Evolutionary conservation across 805 yeast genomes (phyloP).

Genomic region (Candida alai): DNA sequence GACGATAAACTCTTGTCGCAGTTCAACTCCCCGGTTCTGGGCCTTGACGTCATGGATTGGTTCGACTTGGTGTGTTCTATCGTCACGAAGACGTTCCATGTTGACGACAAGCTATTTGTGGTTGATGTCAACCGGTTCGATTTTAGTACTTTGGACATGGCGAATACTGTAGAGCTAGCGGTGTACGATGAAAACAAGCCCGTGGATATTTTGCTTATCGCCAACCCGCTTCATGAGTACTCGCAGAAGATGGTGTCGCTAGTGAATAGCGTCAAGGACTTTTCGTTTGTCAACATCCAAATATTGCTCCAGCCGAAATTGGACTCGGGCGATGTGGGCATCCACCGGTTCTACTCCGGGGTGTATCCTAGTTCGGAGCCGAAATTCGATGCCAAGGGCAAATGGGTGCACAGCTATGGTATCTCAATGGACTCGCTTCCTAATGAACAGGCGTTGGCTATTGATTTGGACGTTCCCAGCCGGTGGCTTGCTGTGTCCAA

Average conservation of each 20-base stretch:
- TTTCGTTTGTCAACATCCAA: conserved; percentile 50
- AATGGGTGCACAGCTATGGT: conserved; percentile 14
- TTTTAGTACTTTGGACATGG: conserved; percentile 28
- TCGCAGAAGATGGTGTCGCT: conserved; percentile 62
- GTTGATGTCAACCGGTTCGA: conserved; percentile 46
- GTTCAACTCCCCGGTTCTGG: conserved; percentile 9
- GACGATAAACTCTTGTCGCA: conserved; percentile 15
- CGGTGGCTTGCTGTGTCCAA: conserved; percentile 65
- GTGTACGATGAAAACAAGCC: conserved; percentile 21
- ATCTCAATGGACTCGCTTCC: conserved; percentile 48
- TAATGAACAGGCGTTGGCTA: conserved; percentile 40
- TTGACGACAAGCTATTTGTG: conserved; percentile 38
- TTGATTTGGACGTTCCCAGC: conserved; percentile 57
- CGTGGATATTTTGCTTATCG: conserved; percentile 54
- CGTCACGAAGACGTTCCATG: conserved; percentile 42
- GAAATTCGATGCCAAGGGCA: conserved; percentile 25
- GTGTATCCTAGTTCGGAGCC: conserved; percentile 32
- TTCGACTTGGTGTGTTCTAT: conserved; percentile 44
- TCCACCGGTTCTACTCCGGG: conserved; percentile 58
- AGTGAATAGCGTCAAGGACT: conserved; percentile 31
- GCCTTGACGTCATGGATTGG: conserved; percentile 29
- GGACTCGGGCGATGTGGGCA: conserved; percentile 33
- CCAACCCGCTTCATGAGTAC: conserved; percentile 70
- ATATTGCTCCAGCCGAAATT: conserved; percentile 58
- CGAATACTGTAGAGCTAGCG: conserved; percentile 23